Conservation (phyloP, 2,329 filamentous ascomycete genomes). For the Lachnellula hyalina region DNA sequence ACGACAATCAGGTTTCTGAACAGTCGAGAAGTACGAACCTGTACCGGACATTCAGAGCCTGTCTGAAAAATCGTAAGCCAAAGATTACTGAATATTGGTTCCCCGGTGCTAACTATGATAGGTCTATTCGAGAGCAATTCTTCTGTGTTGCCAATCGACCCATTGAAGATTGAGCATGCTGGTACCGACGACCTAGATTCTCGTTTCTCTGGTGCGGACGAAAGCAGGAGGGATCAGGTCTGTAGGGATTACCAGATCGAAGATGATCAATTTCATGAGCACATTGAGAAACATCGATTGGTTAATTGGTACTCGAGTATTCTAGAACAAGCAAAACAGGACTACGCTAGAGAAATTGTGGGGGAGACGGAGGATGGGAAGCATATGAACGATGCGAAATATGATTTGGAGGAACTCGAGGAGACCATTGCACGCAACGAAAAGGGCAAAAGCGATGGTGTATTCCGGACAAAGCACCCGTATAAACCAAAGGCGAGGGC, state of each 20-base stretch:
- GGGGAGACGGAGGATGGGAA: constrained; percentile 23
- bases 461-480: constrained; percentile 22
- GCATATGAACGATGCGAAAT: constrained; percentile 18
- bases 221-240: constrained; percentile 61
- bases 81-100: constrained; percentile 2
- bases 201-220: constrained; percentile 54
- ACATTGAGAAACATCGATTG: constrained; percentile 63
- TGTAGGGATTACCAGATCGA: constrained; percentile 68
- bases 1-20: constrained; percentile 61
- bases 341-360: constrained; percentile 32
- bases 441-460: constrained; percentile 21
- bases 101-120: constrained; percentile 31
- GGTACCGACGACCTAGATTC: constrained; percentile 57
- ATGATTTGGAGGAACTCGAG: constrained; percentile 24
- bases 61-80: constrained; percentile 59
- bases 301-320: constrained; percentile 59
- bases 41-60: constrained; percentile 60
- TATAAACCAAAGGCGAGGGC: constrained; percentile 16
- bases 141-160: constrained; percentile 43
- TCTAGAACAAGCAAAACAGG: constrained; percentile 33
- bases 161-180: constrained; percentile 52
- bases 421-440: constrained; percentile 24
- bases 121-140: constrained; percentile 36
- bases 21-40: constrained; percentile 61
- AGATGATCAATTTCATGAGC: constrained; percentile 58